phyloP scores from a whole-genome alignment of 352 stramenopile species.

The Nothophytophthora sp. region DNA sequence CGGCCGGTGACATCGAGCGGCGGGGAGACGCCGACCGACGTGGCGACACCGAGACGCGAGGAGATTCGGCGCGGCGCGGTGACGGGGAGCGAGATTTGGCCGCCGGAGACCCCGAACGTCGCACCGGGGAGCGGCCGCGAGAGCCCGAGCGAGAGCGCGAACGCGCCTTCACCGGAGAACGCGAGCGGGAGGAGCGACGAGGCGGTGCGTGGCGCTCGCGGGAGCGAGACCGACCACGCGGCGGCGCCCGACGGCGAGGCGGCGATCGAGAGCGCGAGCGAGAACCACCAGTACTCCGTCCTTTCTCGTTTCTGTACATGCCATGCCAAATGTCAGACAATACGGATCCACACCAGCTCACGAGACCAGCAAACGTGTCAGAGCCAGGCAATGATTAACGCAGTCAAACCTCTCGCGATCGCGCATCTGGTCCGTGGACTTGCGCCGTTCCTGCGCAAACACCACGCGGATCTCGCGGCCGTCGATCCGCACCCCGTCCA shows the following conservation, averaged over 20 bases:
- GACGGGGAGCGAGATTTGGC: conserved; percentile 31
- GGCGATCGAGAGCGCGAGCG: conserved; percentile 40
- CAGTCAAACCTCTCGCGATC: conserved; percentile 67
- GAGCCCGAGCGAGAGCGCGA: conserved; percentile 41
- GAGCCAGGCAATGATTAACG: not conserved
- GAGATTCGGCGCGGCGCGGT: conserved; percentile 32
- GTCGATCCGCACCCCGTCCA: conserved; percentile 92
- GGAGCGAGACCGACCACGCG: conserved; percentile 57
- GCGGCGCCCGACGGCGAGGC: conserved; percentile 24
- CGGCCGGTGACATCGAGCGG: conserved; percentile 40
- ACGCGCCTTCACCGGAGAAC: conserved; percentile 49
- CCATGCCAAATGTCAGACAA: conserved; percentile 2
- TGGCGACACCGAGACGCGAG: conserved; percentile 19
- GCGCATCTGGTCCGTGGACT: conserved; percentile 95
- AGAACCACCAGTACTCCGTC: conserved; percentile 7
- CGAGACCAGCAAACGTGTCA: too few species aligned
- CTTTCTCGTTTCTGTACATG: conserved; percentile 31
- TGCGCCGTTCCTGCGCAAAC: conserved; percentile 96
- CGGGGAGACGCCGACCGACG: conserved; percentile 21
- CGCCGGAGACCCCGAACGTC: conserved; percentile 11
- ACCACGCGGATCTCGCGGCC: conserved; percentile 94
- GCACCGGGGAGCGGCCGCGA: conserved; percentile 41
- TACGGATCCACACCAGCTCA: not conserved
- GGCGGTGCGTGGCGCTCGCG: conserved; percentile 35
- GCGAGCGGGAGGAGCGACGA: conserved; percentile 52